A percentile compares a stretch with the other conserved stretches of the same genome.
These are phyloP conservation scores for Chlorokybus atmophyticus DNA, from an alignment of 139 green algal species.

Conservation along the genomic window DNA sequence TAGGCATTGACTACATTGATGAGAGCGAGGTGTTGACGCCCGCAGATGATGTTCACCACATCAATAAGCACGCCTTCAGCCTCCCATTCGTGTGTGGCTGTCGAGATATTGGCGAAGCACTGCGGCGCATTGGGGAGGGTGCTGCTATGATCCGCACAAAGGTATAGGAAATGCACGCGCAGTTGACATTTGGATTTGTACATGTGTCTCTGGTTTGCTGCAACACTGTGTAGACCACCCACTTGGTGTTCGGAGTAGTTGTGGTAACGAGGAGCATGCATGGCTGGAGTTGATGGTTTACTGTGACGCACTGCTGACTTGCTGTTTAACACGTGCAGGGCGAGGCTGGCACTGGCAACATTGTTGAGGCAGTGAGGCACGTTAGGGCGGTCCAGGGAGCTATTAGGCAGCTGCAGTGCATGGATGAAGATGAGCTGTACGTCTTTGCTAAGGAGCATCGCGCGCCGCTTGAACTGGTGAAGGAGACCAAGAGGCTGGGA, in stretches of 20 bases:
- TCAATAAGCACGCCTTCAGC: constrained; percentile 99
- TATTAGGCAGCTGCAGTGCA: constrained; percentile 83
- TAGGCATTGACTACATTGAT: constrained; percentile 96
- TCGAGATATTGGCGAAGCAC: constrained; percentile 93
- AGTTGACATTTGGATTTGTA: too few relatives aligned
- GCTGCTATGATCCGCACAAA: constrained; percentile 88
- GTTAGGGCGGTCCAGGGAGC: constrained; percentile 82
- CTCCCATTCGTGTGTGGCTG: constrained; percentile 98
- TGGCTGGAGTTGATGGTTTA: too few relatives aligned
- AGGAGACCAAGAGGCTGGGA: constrained; percentile 72
- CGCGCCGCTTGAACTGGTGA: constrained; percentile 83
- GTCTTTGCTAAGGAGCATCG: constrained; percentile 87
- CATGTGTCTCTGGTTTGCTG: background rate
- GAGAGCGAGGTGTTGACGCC: constrained; percentile 97
- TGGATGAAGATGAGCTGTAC: constrained; percentile 99
- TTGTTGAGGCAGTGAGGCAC: constrained; percentile 96
- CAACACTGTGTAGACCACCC: background rate
- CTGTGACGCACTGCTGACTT: too few relatives aligned
- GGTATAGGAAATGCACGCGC: too few relatives aligned
- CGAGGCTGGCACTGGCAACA: constrained; percentile 94
- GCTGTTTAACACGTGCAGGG: too few relatives aligned
- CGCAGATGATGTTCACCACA: constrained; percentile 97
- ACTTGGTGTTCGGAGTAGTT: background rate
- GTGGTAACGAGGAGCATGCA: too few relatives aligned
- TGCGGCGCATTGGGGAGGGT: constrained; percentile 90